These are phyloP conservation scores for Bjerkandera adusta DNA, from an alignment of 1,284 basidiomycete genomes.

Conservation along the genomic window DNA sequence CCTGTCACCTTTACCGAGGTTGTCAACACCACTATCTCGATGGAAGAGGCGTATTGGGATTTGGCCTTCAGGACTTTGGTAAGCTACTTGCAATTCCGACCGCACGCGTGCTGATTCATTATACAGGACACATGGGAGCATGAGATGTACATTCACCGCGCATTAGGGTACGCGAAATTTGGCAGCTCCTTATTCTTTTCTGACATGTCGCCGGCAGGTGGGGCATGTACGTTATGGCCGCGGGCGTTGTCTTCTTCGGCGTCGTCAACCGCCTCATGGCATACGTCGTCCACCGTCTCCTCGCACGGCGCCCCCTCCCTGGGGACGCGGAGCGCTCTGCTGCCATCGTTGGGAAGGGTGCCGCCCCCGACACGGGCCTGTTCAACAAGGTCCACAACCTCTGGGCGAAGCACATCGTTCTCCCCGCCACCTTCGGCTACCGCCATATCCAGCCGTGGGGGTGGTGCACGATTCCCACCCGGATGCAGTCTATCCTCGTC, in stretches of 20 bases:
- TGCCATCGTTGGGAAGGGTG: no score
- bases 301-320: background rate
- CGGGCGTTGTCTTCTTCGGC: background rate
- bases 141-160: background rate
- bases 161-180: no score
- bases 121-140: background rate
- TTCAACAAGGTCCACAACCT: constrained; percentile 1
- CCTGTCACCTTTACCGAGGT: no score
- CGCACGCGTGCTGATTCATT: no score
- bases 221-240: background rate
- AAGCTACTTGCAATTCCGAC: no score
- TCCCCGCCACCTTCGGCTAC: background rate
- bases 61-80: no score
- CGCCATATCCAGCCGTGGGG: constrained; percentile 1
- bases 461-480: constrained; percentile 1
- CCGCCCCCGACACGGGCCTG: background rate
- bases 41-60: no score
- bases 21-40: no score
- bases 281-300: background rate
- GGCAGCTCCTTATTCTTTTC: no score
- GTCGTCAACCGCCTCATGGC: constrained; percentile 1
- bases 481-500: background rate
- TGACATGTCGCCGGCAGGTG: no score
- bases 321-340: background rate
- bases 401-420: background rate